Evolutionary conservation across 768 basidiomycete species (phyloP).

Genomic region (Leucosporidium scottii): DNA sequence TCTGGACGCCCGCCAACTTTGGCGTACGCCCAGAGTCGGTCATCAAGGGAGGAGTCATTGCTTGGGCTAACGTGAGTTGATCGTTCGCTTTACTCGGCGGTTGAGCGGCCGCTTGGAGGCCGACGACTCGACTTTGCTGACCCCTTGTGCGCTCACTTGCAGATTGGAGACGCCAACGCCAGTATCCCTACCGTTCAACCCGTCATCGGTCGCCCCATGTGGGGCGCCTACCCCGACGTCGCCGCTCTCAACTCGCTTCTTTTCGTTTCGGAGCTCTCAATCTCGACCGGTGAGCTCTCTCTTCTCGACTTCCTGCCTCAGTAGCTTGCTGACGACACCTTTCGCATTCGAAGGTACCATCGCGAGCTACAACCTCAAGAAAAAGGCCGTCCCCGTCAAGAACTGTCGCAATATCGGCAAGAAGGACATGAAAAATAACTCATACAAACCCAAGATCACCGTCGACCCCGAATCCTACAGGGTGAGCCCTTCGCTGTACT

Average conservation of each 20-base stretch:
- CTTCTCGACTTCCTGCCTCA: not conserved
- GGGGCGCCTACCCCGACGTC: slow-evolving; percentile 69
- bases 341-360: slow-evolving; percentile 49
- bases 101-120: too few species aligned
- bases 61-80: slow-evolving; percentile 66
- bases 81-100: not conserved
- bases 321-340: too few species aligned
- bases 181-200: slow-evolving; percentile 96
- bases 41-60: slow-evolving; percentile 89
- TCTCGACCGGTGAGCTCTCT: slow-evolving; percentile 46
- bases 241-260: slow-evolving; percentile 77
- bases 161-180: slow-evolving; percentile 96
- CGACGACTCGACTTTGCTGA: not conserved
- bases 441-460: slow-evolving; percentile 65
- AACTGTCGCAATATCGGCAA: slow-evolving; percentile 70
- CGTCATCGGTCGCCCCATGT: slow-evolving; percentile 79
- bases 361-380: slow-evolving; percentile 60
- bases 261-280: slow-evolving; percentile 73
- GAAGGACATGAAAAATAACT: slow-evolving; percentile 91
- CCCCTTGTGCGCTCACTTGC: not conserved
- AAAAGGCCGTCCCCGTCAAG: slow-evolving; percentile 65
- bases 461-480: slow-evolving; percentile 92
- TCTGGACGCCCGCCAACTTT: slow-evolving; percentile 93
- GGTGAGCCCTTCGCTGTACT: slow-evolving; percentile 45
- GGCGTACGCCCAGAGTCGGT: slow-evolving; percentile 90